These are phyloP conservation scores for Coniochaeta ligniaria DNA, from an alignment of 2,329 filamentous ascomycete species.

Conservation along the genomic window DNA sequence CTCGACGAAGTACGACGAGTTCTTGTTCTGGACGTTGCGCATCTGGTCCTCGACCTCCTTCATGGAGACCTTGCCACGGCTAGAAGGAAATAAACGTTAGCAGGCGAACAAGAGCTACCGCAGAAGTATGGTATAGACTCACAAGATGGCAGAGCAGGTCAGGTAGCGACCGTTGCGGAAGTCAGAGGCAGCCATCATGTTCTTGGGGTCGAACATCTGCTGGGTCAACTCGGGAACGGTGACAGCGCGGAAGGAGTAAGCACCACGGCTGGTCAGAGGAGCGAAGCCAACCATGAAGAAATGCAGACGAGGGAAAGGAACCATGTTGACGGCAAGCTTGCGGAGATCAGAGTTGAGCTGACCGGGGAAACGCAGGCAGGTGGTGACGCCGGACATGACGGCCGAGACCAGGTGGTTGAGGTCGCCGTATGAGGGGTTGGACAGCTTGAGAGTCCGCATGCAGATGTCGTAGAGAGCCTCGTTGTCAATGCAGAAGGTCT, in stretches of 20 bases:
- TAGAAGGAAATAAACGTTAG: constrained; percentile 28
- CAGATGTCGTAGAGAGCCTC: constrained; percentile 99
- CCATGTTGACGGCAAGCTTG: constrained; percentile 99
- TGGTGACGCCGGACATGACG: constrained; percentile 99
- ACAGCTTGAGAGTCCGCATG: constrained; percentile 99
- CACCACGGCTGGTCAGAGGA: constrained; percentile 80
- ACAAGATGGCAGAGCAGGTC: constrained; percentile 98
- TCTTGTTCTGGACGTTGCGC: constrained; percentile 99
- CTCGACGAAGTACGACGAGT: constrained; percentile 98
- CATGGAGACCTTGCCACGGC: constrained; percentile 99
- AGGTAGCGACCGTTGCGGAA: constrained; percentile 99
- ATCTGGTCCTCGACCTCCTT: constrained; percentile 99
- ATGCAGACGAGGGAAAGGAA: constrained; percentile 99
- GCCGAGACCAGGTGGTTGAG: constrained; percentile 99
- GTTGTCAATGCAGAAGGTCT: constrained; percentile 99
- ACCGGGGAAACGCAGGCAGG: constrained; percentile 97
- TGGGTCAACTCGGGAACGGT: constrained; percentile 97
- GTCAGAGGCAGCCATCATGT: constrained; percentile 99
- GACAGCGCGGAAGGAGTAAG: constrained; percentile 94
- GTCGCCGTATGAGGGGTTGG: constrained; percentile 97
- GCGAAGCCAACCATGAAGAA: constrained; percentile 99
- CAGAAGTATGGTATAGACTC: constrained; percentile 26
- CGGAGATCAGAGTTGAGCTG: constrained; percentile 99
- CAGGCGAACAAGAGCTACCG: neutral
- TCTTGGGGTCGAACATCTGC: constrained; percentile 99